phyloP scores from a whole-genome alignment of 148 eudicot species.

The Oxyria digyna region DNA sequence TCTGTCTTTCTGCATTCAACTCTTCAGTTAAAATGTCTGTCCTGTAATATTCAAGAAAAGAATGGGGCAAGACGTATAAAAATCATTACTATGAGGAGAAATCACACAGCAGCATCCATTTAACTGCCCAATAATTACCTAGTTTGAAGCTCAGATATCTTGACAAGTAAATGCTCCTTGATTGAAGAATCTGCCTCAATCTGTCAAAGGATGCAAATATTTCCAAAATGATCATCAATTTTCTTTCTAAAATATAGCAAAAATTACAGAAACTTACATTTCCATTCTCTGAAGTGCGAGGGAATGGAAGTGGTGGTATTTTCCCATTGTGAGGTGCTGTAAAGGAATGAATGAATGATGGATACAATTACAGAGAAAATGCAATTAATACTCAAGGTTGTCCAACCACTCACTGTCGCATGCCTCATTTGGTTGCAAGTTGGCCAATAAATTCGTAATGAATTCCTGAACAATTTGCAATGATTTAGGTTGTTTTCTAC shows the following conservation, averaged over 20 bases:
- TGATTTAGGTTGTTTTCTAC: background rate
- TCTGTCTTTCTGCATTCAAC: conserved; percentile 62
- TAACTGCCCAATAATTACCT: conserved; percentile 30
- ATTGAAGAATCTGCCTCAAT: conserved; percentile 57
- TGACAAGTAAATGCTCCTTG: conserved; percentile 58
- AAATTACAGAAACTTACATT: conserved; percentile 32
- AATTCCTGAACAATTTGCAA: conserved; percentile 43
- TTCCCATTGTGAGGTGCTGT: conserved; percentile 60
- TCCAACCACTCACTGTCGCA: conserved; percentile 51
- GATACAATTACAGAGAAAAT: background rate
- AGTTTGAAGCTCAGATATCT: conserved; percentile 79
- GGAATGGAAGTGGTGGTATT: conserved; percentile 17
- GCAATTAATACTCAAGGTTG: background rate
- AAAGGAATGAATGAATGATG: conserved; percentile 12
- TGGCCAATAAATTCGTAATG: conserved; percentile 53
- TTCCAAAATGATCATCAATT: background rate
- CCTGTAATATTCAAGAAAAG: conserved; percentile 29
- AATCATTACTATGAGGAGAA: background rate
- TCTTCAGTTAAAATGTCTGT: conserved; percentile 72
- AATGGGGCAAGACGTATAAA: background rate
- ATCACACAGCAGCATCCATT: background rate
- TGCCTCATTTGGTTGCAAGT: conserved; percentile 54
- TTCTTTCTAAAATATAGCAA: background rate
- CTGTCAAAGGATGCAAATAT: conserved; percentile 26
- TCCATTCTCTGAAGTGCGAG: conserved; percentile 62